Evolutionary conservation across 139 green algal species (phyloP).

Genomic region (Nannochloris sp.): DNA sequence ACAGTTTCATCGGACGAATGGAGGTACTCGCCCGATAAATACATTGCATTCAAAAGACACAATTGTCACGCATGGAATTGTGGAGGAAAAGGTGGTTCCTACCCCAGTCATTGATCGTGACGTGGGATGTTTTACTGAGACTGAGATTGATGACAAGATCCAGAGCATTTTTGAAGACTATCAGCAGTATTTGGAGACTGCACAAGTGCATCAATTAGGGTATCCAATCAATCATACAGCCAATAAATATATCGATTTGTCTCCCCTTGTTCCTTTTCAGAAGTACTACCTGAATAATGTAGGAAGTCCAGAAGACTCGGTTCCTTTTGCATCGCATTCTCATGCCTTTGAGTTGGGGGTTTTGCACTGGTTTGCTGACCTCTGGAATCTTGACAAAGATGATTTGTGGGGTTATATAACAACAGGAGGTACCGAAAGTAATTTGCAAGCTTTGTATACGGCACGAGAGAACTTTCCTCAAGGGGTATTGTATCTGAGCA

Average conservation of each 20-base stretch:
- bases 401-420: constrained; percentile 1
- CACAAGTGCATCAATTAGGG: neutral
- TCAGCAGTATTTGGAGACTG: neutral
- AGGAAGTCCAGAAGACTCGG: neutral
- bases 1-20: too few relatives aligned
- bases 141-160: neutral
- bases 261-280: neutral
- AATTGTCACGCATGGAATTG: neutral
- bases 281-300: neutral
- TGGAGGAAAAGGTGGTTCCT: neutral
- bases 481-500: neutral
- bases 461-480: neutral
- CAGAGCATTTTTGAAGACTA: neutral
- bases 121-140: neutral
- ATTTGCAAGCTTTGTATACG: neutral
- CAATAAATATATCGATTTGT: neutral
- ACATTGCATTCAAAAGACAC: neutral
- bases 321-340: neutral
- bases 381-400: neutral
- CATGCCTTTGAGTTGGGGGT: neutral
- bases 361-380: neutral
- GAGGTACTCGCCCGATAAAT: too few relatives aligned
- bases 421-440: neutral
- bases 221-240: neutral
- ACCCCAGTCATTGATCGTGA: neutral